Evolutionary conservation across 1,139 yeast species (phyloP), one percentile per base, ranked within the genome.

Genomic region (Candida neerlandica): DNA sequence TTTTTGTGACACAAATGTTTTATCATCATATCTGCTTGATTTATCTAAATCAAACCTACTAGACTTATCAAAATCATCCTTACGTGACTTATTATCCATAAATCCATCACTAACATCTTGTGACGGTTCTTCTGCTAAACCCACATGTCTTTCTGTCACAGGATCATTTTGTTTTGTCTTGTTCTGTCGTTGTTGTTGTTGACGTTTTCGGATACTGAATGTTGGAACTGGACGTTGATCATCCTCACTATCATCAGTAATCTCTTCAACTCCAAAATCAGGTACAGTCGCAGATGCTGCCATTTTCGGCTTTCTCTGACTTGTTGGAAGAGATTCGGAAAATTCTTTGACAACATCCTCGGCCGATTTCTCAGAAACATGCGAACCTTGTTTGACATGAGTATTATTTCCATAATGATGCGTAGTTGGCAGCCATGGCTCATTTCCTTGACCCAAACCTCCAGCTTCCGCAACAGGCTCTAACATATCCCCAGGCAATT

Each of bases 261-360:
- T 66, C 55, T 73, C 77, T 54, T 73, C 78, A 44, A 72, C 73
- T 5, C 77, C 77, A 57, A 67, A 70, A 50, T 72, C 77, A 2
- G 69, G 71, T 4, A 66, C 58, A 2, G 6, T 26, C 12, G 55
- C 50, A 11, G 50, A 44, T 2, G 54, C 45, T 11, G 48, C 46
- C 34, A 45, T 21, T 14, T 43, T 38, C 14, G 43, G 38, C 27
- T 29, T 40, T 29, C 39, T 44, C 30, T 45, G 47, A 5, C 46
- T 35, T 12, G 48, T 37, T 14, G 57, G 57, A n/a, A 56, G 42
- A 6, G 56, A 21, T 14, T 52, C 47, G 2, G 54, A 38, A 48
- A 55, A 54, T 19, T 55, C 56, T 35, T 51, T 43, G 6, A 53
- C 49, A 11, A 47, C 50, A n/a, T 49, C 58, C 18, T 46, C 48